Evolutionary conservation across 2,329 filamentous ascomycete genomes (phyloP).

Genomic region (Botrytis squamosa): DNA sequence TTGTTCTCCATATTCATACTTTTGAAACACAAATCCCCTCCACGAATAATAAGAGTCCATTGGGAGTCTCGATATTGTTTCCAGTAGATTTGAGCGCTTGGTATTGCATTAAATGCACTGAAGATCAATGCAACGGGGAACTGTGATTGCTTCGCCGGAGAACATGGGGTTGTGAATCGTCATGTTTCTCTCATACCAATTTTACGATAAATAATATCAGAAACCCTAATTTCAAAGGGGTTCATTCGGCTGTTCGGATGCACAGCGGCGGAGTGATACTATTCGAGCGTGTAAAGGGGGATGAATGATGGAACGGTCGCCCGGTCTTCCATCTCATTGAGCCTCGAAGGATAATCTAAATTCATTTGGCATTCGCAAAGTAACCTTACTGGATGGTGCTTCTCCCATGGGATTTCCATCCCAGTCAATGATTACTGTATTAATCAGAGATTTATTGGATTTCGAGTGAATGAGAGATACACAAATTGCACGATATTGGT

Average conservation of each 20-base stretch:
- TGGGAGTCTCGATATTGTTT: not conserved
- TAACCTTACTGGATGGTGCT: not conserved
- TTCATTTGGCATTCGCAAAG: not conserved
- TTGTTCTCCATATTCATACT: not conserved
- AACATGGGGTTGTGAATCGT: constrained; percentile 6
- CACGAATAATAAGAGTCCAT: not conserved
- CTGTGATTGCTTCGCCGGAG: constrained; percentile 15
- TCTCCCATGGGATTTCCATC: not conserved
- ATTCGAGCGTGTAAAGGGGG: constrained; percentile 4
- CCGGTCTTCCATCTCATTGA: not conserved
- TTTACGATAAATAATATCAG: constrained; percentile 14
- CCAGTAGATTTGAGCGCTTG: constrained; percentile 9
- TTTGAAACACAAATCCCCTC: not conserved
- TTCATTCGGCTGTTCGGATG: constrained; percentile 15
- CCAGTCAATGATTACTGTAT: not conserved
- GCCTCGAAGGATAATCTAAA: not conserved
- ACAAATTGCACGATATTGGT: constrained; percentile 9
- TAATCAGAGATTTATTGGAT: not conserved
- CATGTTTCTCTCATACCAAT: constrained; percentile 3
- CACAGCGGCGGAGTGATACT: not conserved
- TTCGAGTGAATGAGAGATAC: not conserved
- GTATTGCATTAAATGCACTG: constrained; percentile 18
- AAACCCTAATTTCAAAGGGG: constrained; percentile 16
- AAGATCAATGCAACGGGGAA: constrained; percentile 23
- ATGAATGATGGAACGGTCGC: not conserved